Evolutionary conservation across 2,329 filamentous ascomycete genomes (phyloP).

Genomic region (Pyricularia pennisetigena): DNA sequence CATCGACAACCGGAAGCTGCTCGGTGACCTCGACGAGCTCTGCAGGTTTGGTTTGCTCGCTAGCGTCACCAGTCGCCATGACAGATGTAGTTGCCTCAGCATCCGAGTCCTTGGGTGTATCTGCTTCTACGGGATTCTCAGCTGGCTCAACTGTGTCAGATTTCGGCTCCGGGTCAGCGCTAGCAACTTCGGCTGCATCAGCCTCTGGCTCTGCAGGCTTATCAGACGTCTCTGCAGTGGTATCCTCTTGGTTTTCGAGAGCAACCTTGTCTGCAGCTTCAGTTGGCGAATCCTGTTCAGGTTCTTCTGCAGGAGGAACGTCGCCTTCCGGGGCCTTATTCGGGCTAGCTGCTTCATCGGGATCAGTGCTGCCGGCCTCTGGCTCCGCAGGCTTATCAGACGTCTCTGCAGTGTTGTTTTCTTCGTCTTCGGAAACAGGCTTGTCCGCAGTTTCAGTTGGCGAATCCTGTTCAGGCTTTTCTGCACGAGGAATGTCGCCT

Average conservation of each 20-base stretch:
- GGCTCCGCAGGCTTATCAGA: not conserved
- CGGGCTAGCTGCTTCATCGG: not conserved
- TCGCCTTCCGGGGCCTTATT: not conserved
- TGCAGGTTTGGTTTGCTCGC: not conserved
- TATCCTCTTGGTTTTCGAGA: not conserved
- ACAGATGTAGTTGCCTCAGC: not conserved
- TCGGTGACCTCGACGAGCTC: not conserved
- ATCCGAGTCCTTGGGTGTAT: not conserved
- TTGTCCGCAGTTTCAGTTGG: not conserved
- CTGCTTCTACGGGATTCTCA: not conserved
- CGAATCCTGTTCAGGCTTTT: not conserved
- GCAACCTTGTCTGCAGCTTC: not conserved
- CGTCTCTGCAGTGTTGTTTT: not conserved
- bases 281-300: not conserved
- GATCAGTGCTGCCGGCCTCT: not conserved
- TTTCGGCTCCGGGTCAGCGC: not conserved
- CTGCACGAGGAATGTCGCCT: not conserved
- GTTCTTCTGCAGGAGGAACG: not conserved
- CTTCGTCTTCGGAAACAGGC: not conserved
- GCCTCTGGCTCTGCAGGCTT: not conserved
- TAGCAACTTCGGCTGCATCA: not conserved
- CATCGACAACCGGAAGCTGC: not conserved
- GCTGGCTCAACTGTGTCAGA: not conserved
- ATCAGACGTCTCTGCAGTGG: not conserved
- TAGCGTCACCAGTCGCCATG: not conserved